Percentiles rank a stretch among this genome's conserved stretches.
Evolutionary conservation across 2,329 filamentous ascomycete species (phyloP).

Genomic region (Monosporascus sp.): DNA sequence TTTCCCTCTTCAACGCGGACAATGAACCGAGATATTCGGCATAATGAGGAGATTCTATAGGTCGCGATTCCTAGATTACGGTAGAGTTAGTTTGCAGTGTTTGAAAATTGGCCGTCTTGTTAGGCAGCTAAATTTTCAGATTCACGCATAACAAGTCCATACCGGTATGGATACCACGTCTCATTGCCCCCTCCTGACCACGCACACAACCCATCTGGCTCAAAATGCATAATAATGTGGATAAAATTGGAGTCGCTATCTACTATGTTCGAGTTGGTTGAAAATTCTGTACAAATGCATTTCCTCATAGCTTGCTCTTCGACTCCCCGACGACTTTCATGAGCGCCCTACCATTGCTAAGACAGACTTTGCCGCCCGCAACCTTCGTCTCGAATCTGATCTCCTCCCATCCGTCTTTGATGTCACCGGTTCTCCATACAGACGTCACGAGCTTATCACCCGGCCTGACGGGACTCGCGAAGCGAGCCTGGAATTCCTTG

Average conservation of each 20-base stretch:
- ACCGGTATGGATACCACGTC: too few species aligned
- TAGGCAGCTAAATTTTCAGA: too few species aligned
- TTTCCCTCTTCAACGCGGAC: slow-evolving; percentile 15
- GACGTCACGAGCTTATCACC: slow-evolving; percentile 77
- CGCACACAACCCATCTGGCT: too few species aligned
- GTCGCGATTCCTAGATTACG: too few species aligned
- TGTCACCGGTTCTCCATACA: slow-evolving; percentile 72
- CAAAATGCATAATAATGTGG: slow-evolving; percentile 1
- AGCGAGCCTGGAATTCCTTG: slow-evolving; percentile 83
- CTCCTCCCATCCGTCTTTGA: slow-evolving; percentile 71
- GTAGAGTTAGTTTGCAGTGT: too few species aligned
- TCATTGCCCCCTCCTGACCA: too few species aligned
- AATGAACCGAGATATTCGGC: too few species aligned
- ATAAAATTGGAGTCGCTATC: background rate
- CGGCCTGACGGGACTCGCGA: slow-evolving; percentile 78
- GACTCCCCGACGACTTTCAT: slow-evolving; percentile 57
- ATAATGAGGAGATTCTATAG: too few species aligned
- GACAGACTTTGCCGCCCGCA: slow-evolving; percentile 74
- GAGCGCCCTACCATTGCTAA: slow-evolving; percentile 81
- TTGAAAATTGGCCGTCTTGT: too few species aligned
- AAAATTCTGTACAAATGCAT: background rate
- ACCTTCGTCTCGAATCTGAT: slow-evolving; percentile 75
- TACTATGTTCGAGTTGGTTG: too few species aligned
- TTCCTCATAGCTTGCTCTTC: slow-evolving; percentile 58
- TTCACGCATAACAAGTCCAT: too few species aligned